Evolutionary conservation across 495 filamentous ascomycete genomes (phyloP).

Genomic region (Penicillium nucicola): DNA sequence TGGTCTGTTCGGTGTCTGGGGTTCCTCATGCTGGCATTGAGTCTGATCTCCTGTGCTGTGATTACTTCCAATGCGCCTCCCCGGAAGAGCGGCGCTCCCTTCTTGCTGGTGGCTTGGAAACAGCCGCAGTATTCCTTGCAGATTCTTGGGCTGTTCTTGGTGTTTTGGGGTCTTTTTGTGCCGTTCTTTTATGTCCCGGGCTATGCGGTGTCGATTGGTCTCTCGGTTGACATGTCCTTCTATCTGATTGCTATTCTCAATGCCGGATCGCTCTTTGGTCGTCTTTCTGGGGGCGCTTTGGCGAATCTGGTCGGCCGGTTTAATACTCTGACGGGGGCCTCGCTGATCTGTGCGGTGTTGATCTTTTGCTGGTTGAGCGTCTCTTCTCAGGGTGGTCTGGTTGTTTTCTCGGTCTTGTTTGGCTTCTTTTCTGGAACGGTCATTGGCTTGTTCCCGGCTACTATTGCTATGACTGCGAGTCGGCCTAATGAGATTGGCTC

Average conservation of each 20-base stretch:
- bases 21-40: slow-evolving; percentile 53
- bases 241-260: slow-evolving; percentile 26
- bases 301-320: slow-evolving; percentile 44
- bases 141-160: slow-evolving; percentile 14
- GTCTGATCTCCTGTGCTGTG: slow-evolving; percentile 36
- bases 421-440: slow-evolving; percentile 56
- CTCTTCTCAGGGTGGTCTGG: slow-evolving; percentile 39
- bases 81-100: slow-evolving; percentile 2
- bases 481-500: slow-evolving; percentile 49
- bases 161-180: slow-evolving; percentile 14
- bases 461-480: slow-evolving; percentile 17
- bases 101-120: slow-evolving; percentile 11
- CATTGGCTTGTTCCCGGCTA: slow-evolving; percentile 39
- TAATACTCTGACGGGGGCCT: slow-evolving; percentile 16
- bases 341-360: slow-evolving; percentile 12
- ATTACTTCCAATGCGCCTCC: slow-evolving; percentile 20
- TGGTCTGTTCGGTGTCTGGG: slow-evolving; percentile 65
- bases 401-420: slow-evolving; percentile 53
- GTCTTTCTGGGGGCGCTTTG: slow-evolving; percentile 17
- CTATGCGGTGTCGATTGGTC: slow-evolving; percentile 12
- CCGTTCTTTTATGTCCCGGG: slow-evolving; percentile 24
- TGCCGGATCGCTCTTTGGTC: slow-evolving; percentile 24
- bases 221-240: slow-evolving; percentile 12
- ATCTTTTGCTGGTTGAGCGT: slow-evolving; percentile 46
- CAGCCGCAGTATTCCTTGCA: slow-evolving; percentile 11